Conservation (phyloP, 2,329 filamentous ascomycete species). For the Penicillium crustosum region DNA sequence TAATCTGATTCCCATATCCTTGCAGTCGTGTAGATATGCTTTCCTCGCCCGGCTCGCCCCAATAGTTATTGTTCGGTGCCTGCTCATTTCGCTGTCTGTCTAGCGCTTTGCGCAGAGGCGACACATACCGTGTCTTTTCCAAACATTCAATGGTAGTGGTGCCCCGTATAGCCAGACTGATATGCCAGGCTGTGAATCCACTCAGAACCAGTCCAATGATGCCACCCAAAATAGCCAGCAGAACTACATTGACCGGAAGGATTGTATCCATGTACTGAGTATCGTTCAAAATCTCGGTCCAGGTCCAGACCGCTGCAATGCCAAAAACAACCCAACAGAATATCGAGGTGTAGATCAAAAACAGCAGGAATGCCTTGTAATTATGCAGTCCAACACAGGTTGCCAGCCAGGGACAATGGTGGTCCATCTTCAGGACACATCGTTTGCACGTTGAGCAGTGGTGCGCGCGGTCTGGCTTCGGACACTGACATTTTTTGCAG, state of each 20-base stretch:
- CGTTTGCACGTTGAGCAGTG: slow-evolving; percentile 93
- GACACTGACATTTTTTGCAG: slow-evolving; percentile 95
- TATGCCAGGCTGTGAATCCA: slow-evolving; percentile 89
- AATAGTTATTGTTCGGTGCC: slow-evolving; percentile 36
- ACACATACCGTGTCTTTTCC: slow-evolving; percentile 92
- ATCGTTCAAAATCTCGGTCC: slow-evolving; percentile 73
- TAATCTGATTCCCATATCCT: slow-evolving; percentile 68
- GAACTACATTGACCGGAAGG: slow-evolving; percentile 85
- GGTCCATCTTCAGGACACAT: slow-evolving; percentile 99
- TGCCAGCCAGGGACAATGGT: slow-evolving; percentile 97
- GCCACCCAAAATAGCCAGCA: slow-evolving; percentile 80
- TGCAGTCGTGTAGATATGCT: slow-evolving; percentile 49
- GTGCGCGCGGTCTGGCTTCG: slow-evolving; percentile 93
- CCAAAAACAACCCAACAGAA: slow-evolving; percentile 81
- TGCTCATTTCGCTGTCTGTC: slow-evolving; percentile 62
- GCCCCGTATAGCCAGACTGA: slow-evolving; percentile 73
- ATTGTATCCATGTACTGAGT: slow-evolving; percentile 70
- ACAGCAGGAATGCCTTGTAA: slow-evolving; percentile 93
- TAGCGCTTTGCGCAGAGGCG: slow-evolving; percentile 70
- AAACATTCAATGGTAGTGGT: slow-evolving; percentile 95
- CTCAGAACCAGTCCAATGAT: slow-evolving; percentile 88
- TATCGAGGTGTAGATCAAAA: slow-evolving; percentile 82
- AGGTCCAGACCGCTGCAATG: slow-evolving; percentile 79
- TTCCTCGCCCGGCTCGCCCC: slow-evolving; percentile 26
- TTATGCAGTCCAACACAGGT: slow-evolving; percentile 92